Percentiles rank a stretch among this genome's conserved stretches.
Evolutionary conservation across 148 eudicot genomes (phyloP).

Genomic region (Vaccinium darrowii): DNA sequence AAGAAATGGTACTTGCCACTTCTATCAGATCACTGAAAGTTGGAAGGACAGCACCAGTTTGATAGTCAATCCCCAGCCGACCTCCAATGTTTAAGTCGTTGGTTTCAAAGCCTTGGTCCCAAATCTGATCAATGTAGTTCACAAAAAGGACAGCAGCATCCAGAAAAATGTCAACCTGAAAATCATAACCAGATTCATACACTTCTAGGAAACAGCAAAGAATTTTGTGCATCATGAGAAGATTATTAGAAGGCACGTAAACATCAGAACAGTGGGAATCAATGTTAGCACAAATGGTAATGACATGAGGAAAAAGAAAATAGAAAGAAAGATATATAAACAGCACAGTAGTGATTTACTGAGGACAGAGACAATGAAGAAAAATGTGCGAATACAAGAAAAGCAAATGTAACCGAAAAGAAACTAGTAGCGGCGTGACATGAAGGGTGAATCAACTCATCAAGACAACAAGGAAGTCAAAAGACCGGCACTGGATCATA

Average conservation of each 20-base stretch:
- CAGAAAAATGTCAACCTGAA: conserved; percentile 87
- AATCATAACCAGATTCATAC: conserved; percentile 12
- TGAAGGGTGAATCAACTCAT: neutral
- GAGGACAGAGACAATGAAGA: neutral
- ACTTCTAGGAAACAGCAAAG: neutral
- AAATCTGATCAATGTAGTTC: conserved; percentile 79
- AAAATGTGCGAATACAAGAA: neutral
- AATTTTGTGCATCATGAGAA: neutral
- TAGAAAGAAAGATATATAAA: too few relatives aligned
- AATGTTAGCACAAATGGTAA: neutral
- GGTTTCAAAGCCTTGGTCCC: conserved; percentile 85
- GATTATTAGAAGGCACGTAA: neutral
- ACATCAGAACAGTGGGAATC: neutral
- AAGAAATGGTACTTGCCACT: conserved; percentile 74
- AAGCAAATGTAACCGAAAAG: neutral
- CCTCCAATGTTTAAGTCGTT: conserved; percentile 92
- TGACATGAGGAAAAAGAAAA: neutral
- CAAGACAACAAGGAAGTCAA: neutral
- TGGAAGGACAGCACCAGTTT: conserved; percentile 86
- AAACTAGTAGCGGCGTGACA: neutral
- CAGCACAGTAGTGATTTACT: neutral
- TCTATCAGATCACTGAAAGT: conserved; percentile 84
- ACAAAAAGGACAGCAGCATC: conserved; percentile 97
- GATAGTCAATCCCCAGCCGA: conserved; percentile 95
- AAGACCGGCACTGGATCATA: neutral